A percentile compares a stretch with the other conserved stretches of the same genome.
phyloP scores from a whole-genome alignment of 306 rosid genomes.

The Nissolia schottii region DNA sequence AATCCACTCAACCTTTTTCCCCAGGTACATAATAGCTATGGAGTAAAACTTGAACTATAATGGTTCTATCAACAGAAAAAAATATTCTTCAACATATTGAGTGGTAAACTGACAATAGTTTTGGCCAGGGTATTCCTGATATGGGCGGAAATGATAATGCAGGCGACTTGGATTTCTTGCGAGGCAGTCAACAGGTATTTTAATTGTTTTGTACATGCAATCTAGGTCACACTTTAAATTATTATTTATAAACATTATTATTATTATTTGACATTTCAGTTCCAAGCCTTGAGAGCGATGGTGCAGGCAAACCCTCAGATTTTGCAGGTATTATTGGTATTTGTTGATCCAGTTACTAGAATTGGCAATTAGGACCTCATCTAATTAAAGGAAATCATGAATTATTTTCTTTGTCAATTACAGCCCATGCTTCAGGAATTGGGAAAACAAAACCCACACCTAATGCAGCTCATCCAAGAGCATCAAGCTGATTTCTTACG shows the following conservation, averaged over 20 bases:
- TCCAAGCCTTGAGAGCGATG: conserved; percentile 71
- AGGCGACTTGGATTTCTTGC: conserved; percentile 67
- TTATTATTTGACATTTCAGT: conserved; percentile 34
- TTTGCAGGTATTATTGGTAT: conserved; percentile 58
- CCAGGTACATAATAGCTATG: conserved; percentile 41
- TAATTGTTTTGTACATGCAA: not conserved
- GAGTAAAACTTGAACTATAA: not conserved
- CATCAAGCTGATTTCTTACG: conserved; percentile 72
- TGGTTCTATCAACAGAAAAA: no score
- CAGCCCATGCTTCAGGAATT: conserved; percentile 94
- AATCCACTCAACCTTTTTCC: conserved; percentile 84
- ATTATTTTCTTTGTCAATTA: conserved; percentile 9
- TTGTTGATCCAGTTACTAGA: conserved; percentile 4
- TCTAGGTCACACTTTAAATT: not conserved
- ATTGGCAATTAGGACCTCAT: not conserved
- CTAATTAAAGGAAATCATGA: not conserved
- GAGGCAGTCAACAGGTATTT: conserved; percentile 67
- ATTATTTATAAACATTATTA: not conserved
- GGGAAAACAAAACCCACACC: conserved; percentile 75
- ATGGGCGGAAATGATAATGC: conserved; percentile 38
- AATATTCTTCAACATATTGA: not conserved
- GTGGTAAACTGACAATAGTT: conserved; percentile 1
- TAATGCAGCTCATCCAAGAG: conserved; percentile 67
- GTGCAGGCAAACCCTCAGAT: conserved; percentile 82
- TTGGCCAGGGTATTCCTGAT: conserved; percentile 67